These are phyloP conservation scores for Triangularia verruculosa DNA, from an alignment of 2,329 filamentous ascomycete species.

Conservation along the genomic window DNA sequence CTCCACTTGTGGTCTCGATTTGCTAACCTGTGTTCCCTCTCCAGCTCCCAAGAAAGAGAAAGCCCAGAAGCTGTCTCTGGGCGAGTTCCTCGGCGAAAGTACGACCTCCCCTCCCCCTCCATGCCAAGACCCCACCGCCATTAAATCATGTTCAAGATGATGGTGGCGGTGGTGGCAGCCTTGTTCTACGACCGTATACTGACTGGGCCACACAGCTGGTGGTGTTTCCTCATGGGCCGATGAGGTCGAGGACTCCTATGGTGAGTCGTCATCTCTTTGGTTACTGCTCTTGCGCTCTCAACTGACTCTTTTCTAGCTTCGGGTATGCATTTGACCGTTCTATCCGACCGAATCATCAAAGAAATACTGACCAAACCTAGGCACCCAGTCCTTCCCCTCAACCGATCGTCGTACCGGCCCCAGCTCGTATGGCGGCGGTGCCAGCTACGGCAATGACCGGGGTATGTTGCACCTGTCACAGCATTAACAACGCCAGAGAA, in stretches of 20 bases:
- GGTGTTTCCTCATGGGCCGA: slow-evolving; percentile 95
- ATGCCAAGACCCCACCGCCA: slow-evolving; percentile 24
- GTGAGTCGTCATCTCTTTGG: slow-evolving; percentile 49
- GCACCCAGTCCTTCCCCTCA: slow-evolving; percentile 56
- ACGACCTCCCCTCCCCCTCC: slow-evolving; percentile 57
- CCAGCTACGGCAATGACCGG: slow-evolving; percentile 38
- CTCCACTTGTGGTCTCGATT: slow-evolving; percentile 1
- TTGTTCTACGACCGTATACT: slow-evolving; percentile 19
- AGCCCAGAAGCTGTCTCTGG: slow-evolving; percentile 94
- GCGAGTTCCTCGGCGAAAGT: slow-evolving; percentile 90
- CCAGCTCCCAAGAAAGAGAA: slow-evolving; percentile 90
- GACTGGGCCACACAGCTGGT: slow-evolving; percentile 34
- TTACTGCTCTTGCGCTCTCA: not conserved
- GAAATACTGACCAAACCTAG: slow-evolving; percentile 32
- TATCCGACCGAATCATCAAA: not conserved
- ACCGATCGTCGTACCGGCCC: slow-evolving; percentile 42
- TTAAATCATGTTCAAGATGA: slow-evolving; percentile 10
- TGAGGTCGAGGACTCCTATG: slow-evolving; percentile 88
- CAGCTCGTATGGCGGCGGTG: slow-evolving; percentile 29
- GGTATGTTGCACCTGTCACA: slow-evolving; percentile 34
- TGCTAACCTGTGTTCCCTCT: slow-evolving; percentile 41
- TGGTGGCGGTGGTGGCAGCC: slow-evolving; percentile 8
- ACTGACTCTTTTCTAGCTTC: slow-evolving; percentile 1
- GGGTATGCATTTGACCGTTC: not conserved
- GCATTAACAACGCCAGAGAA: not conserved